These are phyloP conservation scores for Conoideocrella luteorostrata DNA, from an alignment of 2,329 filamentous ascomycete genomes.

Conservation along the genomic window DNA sequence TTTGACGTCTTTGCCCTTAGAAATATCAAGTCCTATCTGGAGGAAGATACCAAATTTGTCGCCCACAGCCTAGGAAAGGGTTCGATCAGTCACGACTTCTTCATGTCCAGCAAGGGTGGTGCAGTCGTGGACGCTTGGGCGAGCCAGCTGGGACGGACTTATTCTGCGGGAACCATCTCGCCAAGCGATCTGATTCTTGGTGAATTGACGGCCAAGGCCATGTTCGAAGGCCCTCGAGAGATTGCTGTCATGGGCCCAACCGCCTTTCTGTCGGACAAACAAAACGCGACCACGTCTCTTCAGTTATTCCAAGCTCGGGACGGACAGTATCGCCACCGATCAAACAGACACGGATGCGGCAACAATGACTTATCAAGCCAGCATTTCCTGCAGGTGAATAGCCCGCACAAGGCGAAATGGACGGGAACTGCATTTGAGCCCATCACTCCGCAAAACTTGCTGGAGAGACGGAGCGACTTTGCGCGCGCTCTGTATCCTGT, in stretches of 20 bases:
- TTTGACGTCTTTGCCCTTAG: constrained; percentile 15
- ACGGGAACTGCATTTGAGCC: neutral
- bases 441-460: neutral
- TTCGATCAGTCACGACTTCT: neutral
- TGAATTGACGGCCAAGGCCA: neutral
- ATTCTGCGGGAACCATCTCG: neutral
- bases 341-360: neutral
- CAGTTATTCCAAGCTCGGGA: neutral
- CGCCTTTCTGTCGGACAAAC: neutral
- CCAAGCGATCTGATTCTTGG: neutral
- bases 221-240: neutral
- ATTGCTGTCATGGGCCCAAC: neutral
- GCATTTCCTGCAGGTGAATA: neutral
- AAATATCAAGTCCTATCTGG: constrained; percentile 10
- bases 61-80: neutral
- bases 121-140: neutral
- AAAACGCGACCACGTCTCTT: neutral
- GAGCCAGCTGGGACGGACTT: neutral
- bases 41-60: constrained; percentile 1
- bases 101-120: constrained; percentile 1
- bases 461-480: constrained; percentile 1
- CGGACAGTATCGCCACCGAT: neutral
- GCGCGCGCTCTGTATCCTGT: constrained; percentile 3
- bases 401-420: neutral
- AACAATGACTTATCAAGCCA: neutral